Evolutionary conservation across 2,329 filamentous ascomycete genomes (phyloP), one percentile per base, ranked within the genome.

Genomic region (Venturia pyrina): DNA sequence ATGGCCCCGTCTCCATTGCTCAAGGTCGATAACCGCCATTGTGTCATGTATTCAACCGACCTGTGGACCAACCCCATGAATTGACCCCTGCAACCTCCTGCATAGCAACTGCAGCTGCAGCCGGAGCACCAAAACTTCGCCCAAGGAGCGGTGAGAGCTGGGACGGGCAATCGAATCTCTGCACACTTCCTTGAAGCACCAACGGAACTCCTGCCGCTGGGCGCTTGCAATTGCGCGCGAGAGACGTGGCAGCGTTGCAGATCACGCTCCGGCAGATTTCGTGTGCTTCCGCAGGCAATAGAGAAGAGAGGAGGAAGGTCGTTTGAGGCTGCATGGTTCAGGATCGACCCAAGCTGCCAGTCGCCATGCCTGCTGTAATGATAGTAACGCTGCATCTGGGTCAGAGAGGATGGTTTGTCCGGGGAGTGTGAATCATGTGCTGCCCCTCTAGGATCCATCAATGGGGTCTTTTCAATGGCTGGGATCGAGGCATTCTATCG

Each of bases 51-150:
- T 28, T 59, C 53, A 59, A 37, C 53, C 53, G 53, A 59, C n/a
- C n/a, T n/a, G n/a, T n/a, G n/a, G n/a, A n/a, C 53, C 53, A 37
- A 59, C 53, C 53, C 50, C 53, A 59, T 59, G 53, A n/a, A 59
- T n/a, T 59, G 53, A n/a, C 28, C 53, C 53, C 53, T 59, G 53
- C 53, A 59, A 37, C 53, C 53, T 59, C 53, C 53, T 59, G 53
- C 53, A 59, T 34, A 3, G 17, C 15, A 19, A n/a, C 28, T 59
- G 53, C 15, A 19, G 17, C 28, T 59, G 53, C 28, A 59, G 19
- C 28, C 53, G 53, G 32, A 37, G 28, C 19, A 59, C 53, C 28
- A 37, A 59, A 59, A 37, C 53, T 32, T 59, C 53, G 53, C 53
- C 53, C 53, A 37, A 59, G 53, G 53, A 59, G 53, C 53, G 53